phyloP scores from a whole-genome alignment of 768 basidiomycete species.

The Lentinula sp. region DNA sequence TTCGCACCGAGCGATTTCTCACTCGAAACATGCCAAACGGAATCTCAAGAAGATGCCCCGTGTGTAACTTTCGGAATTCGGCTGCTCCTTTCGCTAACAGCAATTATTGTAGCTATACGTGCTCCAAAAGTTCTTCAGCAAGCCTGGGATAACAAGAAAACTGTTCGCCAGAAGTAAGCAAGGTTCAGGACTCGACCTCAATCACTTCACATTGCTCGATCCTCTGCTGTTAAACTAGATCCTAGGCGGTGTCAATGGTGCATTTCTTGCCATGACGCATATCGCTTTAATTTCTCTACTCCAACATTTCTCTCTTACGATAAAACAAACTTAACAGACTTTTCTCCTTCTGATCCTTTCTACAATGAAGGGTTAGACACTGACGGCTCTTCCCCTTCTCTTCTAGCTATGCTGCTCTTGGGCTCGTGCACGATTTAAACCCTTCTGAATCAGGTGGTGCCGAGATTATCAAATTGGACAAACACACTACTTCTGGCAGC shows the following conservation, averaged over 20 bases:
- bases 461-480: conserved; percentile 31
- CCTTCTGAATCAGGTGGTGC: conserved; percentile 65
- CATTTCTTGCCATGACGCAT: background rate
- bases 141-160: conserved; percentile 84
- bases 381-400: conserved; percentile 7
- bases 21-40: conserved; percentile 68
- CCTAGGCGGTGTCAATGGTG: background rate
- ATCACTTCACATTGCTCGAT: background rate
- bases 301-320: background rate
- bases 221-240: conserved; percentile 2
- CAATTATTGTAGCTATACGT: conserved; percentile 51
- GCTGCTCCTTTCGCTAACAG: background rate
- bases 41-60: conserved; percentile 75
- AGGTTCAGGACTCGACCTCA: background rate
- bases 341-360: background rate
- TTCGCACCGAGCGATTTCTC: conserved; percentile 65
- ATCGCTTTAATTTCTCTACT: background rate
- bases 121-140: conserved; percentile 79
- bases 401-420: conserved; percentile 68
- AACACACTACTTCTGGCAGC: conserved; percentile 10
- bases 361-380: background rate
- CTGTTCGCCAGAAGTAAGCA: conserved; percentile 86
- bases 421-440: conserved; percentile 64
- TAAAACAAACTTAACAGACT: conserved; percentile 1
- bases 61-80: conserved; percentile 27